phyloP scores from a whole-genome alignment of 2,329 filamentous ascomycete species.

The Arthrobotrys iridis region DNA sequence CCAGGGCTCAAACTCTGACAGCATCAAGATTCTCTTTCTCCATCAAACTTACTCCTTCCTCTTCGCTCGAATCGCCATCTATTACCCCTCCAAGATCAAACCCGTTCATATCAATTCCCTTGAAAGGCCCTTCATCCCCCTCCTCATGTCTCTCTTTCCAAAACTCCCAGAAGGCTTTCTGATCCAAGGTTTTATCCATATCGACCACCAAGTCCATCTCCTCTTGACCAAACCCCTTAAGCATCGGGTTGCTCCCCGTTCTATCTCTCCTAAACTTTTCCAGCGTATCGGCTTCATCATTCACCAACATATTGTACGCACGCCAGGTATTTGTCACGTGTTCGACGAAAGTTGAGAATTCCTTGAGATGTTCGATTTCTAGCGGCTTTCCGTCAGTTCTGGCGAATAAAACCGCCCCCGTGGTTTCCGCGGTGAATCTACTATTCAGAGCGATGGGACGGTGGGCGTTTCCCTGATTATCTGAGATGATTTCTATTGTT shows the following conservation, averaged over 20 bases:
- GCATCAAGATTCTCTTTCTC: too few species aligned
- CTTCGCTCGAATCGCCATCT: not conserved
- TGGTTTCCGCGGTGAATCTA: not conserved
- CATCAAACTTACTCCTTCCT: not conserved
- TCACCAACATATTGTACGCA: not conserved
- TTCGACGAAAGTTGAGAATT: conserved; percentile 6
- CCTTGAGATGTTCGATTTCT: conserved; percentile 9
- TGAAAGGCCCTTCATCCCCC: conserved; percentile 3
- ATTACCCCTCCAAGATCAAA: not conserved
- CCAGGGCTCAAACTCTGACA: too few species aligned
- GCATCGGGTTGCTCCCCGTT: not conserved
- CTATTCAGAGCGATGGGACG: not conserved
- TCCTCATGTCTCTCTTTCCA: conserved; percentile 17
- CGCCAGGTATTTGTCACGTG: not conserved
- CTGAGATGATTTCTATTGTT: not conserved
- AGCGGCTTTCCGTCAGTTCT: conserved; percentile 15
- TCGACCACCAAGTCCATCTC: conserved; percentile 10
- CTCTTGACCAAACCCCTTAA: not conserved
- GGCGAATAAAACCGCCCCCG: conserved; percentile 24
- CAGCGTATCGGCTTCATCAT: not conserved
- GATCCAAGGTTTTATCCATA: conserved; percentile 35
- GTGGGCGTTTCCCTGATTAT: not conserved
- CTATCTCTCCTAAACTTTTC: not conserved
- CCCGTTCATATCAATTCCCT: not conserved
- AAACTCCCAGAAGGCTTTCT: conserved; percentile 15